Base-by-base conservation (phyloP, 306 rosid genomes). In the Cucumis cinereus region DNA sequence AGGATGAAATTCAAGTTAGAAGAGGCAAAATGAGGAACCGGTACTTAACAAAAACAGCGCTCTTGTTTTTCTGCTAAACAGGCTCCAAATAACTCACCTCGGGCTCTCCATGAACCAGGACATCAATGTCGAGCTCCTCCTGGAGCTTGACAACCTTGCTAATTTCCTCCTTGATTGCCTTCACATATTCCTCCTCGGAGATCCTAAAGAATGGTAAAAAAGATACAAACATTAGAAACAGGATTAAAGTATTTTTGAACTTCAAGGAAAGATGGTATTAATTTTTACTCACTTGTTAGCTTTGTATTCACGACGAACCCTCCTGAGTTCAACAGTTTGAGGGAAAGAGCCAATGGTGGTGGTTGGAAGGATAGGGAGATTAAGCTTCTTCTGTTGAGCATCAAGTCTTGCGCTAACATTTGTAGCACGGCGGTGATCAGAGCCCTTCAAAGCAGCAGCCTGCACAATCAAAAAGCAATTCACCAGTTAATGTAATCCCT, bases 301-400 rank as follows among this genome's bases (percentile, higher is more conserved):
- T 85, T 90, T 92, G 86, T 79, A 92, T 69, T 92, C 97, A 43
- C 93, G 89, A 75, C 96, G 97, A 81, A 83, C 84, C 82, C 92
- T 92, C 75, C 97, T 84, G 52, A 92, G 85, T 60, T 92, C 93
- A 26, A 86, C 78, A 8, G 95, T 90, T 77, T 92, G 97, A 77
- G 97, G 97, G 84, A 92, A 92, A 77, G 96, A 92, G 68, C 96
- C 96, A 60, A 87, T 92, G 22, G 93, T 92, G 77, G 97, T 92
- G 35, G 97, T 92, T 19, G 96, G 96, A 78, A 92, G 96, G 69
- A 81, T 66, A 10, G 97, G 93, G 88, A 92, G 97, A 70, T 90
- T 88, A 72, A 90, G 74, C 84, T 87, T 88, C 83, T 88, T 92
- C 84, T 87, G 97, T 83, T 92, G 96, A 49, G 93, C 86, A 53